phyloP scores from a whole-genome alignment of 257 asterid genomes.

The Fraxinus pennsylvanica region DNA sequence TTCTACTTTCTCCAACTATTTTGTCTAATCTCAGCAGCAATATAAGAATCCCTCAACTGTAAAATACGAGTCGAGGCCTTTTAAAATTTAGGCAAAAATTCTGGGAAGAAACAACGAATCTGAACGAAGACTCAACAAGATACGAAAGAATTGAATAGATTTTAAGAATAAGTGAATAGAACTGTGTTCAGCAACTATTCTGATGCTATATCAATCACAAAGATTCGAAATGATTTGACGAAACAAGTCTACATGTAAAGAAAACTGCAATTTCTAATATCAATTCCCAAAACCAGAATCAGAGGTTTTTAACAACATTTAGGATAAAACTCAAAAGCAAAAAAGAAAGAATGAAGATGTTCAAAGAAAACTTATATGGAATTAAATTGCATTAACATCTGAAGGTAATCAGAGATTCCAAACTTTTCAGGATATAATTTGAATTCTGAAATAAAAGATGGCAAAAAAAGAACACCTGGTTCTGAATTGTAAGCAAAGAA shows the following conservation, averaged over 20 bases:
- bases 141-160: conserved; percentile 27
- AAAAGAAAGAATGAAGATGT: background rate
- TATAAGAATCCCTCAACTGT: conserved; percentile 5
- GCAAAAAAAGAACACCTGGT: conserved; percentile 43
- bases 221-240: too few relatives aligned
- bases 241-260: too few relatives aligned
- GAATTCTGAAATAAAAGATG: conserved; percentile 20
- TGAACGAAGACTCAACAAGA: background rate
- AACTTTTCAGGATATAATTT: conserved; percentile 42
- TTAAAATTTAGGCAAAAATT: background rate
- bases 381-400: conserved; percentile 38
- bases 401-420: conserved; percentile 57
- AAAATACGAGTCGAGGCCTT: background rate
- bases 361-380: conserved; percentile 31
- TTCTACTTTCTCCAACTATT: background rate
- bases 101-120: background rate
- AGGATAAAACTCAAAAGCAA: conserved; percentile 19
- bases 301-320: conserved; percentile 15
- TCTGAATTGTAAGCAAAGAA: conserved; percentile 84
- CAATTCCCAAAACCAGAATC: conserved; percentile 14
- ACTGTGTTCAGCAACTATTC: too few relatives aligned
- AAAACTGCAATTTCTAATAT: too few relatives aligned
- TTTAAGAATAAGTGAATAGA: background rate
- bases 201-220: background rate
- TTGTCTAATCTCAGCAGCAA: conserved; percentile 18